Evolutionary conservation across 2,329 filamentous ascomycete species (phyloP), one percentile per base, ranked within the genome.

Genomic region (Aspergillus udagawae): DNA sequence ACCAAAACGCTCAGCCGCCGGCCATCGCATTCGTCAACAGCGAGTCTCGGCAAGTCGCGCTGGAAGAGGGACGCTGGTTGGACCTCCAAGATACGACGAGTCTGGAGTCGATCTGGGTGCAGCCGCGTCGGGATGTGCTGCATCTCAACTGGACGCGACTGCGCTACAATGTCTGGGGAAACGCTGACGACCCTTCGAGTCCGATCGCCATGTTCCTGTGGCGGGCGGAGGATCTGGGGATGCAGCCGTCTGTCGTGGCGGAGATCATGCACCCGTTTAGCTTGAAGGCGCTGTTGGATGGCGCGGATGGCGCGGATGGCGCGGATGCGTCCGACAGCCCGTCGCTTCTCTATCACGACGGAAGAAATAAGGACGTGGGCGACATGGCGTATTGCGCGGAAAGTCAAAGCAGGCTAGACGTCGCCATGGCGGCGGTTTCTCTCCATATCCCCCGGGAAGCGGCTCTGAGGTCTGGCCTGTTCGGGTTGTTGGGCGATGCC

Each of bases 401-500:
- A 28, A 27, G 28, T 21, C 17, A 28, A 32, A 54, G 14, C 4
- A 42, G 49, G 49, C 47, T 10, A 0, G 42, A 42, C 3, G 25
- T 52, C 1, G 48, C 54, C 20, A 14, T 51, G 10, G 42, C 45
- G 21, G 49, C 58, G 2, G 42, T 60, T 27, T 29, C 56, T 50
- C 21, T 60, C 21, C 58, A 58, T 35, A 38, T 17, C 32, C 3
- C 14, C 5, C 44, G 28, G 17, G 23, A 51, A 14, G 14, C 27
- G 1, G 32, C 42, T 47, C 20, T 42, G n/a, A 51, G 21, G 4
- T 51, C 41, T 5, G 58, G 55, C 5, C 20, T 53, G 25, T 58
- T 60, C 35, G 49, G 55, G 4, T 35, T 58, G 17, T 29, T 55
- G 35, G 50, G 49, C 2, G 55, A 60, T 32, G 49, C 58, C 17